Base-by-base conservation (phyloP, 768 basidiomycete genomes). In the Boletus sensibilis region DNA sequence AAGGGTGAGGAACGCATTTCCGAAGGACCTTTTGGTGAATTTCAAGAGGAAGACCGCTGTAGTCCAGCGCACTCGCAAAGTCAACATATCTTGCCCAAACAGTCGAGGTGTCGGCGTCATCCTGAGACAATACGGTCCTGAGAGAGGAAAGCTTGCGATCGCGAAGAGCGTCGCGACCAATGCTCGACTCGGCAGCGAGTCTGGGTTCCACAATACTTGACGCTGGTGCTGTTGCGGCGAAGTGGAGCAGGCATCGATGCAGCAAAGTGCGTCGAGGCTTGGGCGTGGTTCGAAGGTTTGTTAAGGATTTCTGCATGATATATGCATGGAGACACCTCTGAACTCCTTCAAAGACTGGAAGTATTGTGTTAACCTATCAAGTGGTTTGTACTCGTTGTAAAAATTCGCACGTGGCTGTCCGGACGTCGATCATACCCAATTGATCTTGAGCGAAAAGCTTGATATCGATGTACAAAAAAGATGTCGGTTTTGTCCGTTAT, bases 11-110 rank as follows among this genome's bases (percentile, higher is more conserved):
- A 1, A 84, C 82, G 64, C 87, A 90, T 56, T 77, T 81, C 39
- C 87, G 82, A 21, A 92, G 80, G 53, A 89, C 88, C 39, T 76
- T 72, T 63, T 85, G 87, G 72, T 92, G 90, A 20, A 87, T 58
- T 58, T 86, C 78, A 25, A 88, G 69, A 13, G 90, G 87, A 39
- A 91, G 72, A 14, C 68, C 68, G 31, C 79, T 73, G 59, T 75
- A 72, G 34, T 79, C 83, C 40, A 80, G 64, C 53, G 74, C 67
- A 58, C 76, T 75, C 50, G 87, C 70, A 48, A 87, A 73, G 56
- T 82, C 83, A 51, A 76, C 72, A 70, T 92, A 92, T 63, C 75
- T 73, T 29, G 75, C 69, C 90, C 89, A 92, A 21, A 88, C 77
- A n/a, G 76, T 74, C 14, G 80, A 75, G 4, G 82, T 78, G 61